Conservation (phyloP, 73 alveolate genomes). For the Tetrahymena malaccensis region DNA sequence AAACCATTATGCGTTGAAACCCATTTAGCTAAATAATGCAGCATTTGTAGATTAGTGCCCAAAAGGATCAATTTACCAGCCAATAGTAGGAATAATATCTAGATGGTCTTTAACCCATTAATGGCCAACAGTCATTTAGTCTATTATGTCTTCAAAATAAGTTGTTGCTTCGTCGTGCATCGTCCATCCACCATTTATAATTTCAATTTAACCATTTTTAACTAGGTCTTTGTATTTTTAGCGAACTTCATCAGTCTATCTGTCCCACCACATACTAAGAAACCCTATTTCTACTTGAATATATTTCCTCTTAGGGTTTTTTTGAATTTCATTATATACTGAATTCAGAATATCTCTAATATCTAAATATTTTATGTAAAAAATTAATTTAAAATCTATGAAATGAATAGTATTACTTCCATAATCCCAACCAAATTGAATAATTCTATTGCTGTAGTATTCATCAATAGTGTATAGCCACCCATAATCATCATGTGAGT, state of each 20-base stretch:
- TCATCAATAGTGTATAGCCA: constrained; percentile 89
- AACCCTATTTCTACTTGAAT: constrained; percentile 88
- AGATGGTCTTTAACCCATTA: constrained; percentile 72
- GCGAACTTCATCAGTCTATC: constrained; percentile 48
- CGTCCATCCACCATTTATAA: constrained; percentile 85
- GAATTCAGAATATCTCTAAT: background rate
- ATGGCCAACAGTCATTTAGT: constrained; percentile 78
- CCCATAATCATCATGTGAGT: constrained; percentile 95
- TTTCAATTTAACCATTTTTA: constrained; percentile 66
- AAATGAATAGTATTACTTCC: background rate
- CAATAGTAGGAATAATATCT: constrained; percentile 70
- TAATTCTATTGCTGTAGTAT: background rate
- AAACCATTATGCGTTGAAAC: constrained; percentile 77
- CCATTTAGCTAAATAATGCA: constrained; percentile 75
- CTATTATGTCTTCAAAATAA: constrained; percentile 68
- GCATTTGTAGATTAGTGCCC: constrained; percentile 90
- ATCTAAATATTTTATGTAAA: background rate
- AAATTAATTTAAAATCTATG: background rate
- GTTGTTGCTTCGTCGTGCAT: constrained; percentile 90
- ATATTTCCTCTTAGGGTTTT: constrained; percentile 64
- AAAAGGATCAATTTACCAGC: constrained; percentile 95
- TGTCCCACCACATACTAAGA: constrained; percentile 78
- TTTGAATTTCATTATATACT: constrained; percentile 2
- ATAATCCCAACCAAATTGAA: background rate
- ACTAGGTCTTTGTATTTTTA: constrained; percentile 59